These are phyloP conservation scores for Xylaria sp. DNA, from an alignment of 2,329 filamentous ascomycete species.

Conservation along the genomic window DNA sequence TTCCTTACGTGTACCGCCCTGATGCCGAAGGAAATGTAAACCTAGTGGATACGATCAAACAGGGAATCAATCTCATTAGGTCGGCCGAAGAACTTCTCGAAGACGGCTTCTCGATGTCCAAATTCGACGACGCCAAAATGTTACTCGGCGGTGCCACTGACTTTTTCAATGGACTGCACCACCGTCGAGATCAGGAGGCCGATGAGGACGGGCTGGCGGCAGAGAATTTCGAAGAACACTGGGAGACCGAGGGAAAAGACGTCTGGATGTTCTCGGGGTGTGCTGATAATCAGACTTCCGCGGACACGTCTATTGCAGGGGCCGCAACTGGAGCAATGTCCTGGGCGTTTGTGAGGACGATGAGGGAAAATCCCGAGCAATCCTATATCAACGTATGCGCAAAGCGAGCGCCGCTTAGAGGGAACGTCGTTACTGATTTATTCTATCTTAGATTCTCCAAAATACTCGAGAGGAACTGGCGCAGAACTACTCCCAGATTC, in stretches of 20 bases:
- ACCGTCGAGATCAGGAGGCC: conserved; percentile 55
- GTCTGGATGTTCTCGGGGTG: conserved; percentile 57
- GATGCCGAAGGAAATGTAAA: conserved; percentile 66
- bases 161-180: conserved; percentile 64
- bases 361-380: conserved; percentile 45
- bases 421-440: too few relatives aligned
- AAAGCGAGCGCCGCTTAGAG: too few relatives aligned
- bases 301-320: conserved; percentile 52
- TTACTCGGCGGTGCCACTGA: conserved; percentile 63
- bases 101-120: conserved; percentile 58
- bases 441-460: too few relatives aligned
- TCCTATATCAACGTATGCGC: too few relatives aligned
- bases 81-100: conserved; percentile 61
- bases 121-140: conserved; percentile 61
- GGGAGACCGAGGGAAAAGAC: conserved; percentile 53
- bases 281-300: conserved; percentile 42
- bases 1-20: conserved; percentile 67
- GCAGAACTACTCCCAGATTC: too few relatives aligned
- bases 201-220: conserved; percentile 54
- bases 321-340: conserved; percentile 47
- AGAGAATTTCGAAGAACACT: conserved; percentile 57
- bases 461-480: too few relatives aligned
- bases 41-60: conserved; percentile 64
- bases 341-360: conserved; percentile 49
- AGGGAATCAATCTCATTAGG: conserved; percentile 60